A percentile compares a stretch with the other conserved stretches of the same genome.
These are phyloP conservation scores for Chloromonas sp. DNA, from an alignment of 163 green algal species.

Conservation along the genomic window DNA sequence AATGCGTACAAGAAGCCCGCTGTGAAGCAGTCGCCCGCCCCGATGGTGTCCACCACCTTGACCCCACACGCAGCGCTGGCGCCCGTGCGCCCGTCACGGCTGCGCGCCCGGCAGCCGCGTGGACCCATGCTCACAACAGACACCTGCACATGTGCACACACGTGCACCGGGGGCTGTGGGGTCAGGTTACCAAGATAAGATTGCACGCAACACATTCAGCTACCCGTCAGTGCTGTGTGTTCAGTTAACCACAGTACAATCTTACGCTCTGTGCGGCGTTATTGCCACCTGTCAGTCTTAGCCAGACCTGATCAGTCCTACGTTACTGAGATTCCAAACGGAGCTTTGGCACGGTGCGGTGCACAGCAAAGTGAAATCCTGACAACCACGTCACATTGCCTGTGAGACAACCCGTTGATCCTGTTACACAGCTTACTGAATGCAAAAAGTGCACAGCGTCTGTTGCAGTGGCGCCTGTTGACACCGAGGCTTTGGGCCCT, in stretches of 20 bases:
- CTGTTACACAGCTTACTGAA: no score
- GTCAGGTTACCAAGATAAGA: neutral
- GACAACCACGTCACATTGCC: no score
- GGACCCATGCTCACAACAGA: conserved; percentile 63
- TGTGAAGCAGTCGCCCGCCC: conserved; percentile 80
- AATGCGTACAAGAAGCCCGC: conserved; percentile 68
- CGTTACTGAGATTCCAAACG: no score
- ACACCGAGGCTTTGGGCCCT: no score
- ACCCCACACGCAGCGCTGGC: conserved; percentile 40
- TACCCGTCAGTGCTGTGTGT: neutral
- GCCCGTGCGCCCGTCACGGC: conserved; percentile 15
- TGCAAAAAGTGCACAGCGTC: no score
- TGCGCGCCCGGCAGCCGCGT: conserved; percentile 46
- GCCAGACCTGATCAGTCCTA: neutral
- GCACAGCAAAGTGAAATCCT: no score
- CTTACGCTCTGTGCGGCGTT: neutral
- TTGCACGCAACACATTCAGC: neutral
- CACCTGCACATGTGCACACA: conserved; percentile 12
- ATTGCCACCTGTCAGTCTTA: neutral
- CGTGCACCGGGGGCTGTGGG: neutral
- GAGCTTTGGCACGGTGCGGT: no score
- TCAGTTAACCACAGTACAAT: neutral
- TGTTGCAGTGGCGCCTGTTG: no score
- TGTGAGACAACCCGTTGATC: no score
- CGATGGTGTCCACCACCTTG: conserved; percentile 74